Conservation (phyloP, 257 asterid species). For the Fraxinus excelsior region DNA sequence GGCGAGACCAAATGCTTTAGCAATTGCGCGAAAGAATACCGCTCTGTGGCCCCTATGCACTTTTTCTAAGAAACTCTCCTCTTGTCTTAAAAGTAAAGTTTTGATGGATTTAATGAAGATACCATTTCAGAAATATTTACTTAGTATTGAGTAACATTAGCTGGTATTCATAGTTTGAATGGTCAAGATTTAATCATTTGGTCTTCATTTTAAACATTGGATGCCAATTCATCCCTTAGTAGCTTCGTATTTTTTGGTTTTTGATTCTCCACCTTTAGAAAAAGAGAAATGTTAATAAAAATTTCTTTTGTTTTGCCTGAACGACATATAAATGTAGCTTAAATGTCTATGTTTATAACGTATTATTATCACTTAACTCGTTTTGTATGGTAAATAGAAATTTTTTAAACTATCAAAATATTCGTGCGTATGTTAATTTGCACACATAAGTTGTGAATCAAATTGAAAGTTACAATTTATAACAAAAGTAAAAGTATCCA, state of each 20-base stretch:
- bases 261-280: constrained; percentile 27
- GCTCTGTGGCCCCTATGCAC: constrained; percentile 8
- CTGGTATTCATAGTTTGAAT: constrained; percentile 61
- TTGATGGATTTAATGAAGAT: constrained; percentile 40
- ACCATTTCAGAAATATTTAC: constrained; percentile 24
- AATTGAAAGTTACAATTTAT: not conserved
- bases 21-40: no score
- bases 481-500: no score
- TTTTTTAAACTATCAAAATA: no score
- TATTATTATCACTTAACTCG: not conserved
- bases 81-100: constrained; percentile 27
- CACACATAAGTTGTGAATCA: not conserved
- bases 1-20: no score
- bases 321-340: not conserved
- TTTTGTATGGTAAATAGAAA: not conserved
- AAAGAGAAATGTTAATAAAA: not conserved
- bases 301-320: no score
- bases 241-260: constrained; percentile 42
- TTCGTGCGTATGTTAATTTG: not conserved
- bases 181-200: constrained; percentile 81
- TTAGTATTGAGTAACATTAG: constrained; percentile 6
- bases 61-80: constrained; percentile 28
- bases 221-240: constrained; percentile 47
- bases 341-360: no score
- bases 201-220: constrained; percentile 74